Conservation (phyloP, 1,284 basidiomycete species). For the Phellopilus nigrolimitatus region DNA sequence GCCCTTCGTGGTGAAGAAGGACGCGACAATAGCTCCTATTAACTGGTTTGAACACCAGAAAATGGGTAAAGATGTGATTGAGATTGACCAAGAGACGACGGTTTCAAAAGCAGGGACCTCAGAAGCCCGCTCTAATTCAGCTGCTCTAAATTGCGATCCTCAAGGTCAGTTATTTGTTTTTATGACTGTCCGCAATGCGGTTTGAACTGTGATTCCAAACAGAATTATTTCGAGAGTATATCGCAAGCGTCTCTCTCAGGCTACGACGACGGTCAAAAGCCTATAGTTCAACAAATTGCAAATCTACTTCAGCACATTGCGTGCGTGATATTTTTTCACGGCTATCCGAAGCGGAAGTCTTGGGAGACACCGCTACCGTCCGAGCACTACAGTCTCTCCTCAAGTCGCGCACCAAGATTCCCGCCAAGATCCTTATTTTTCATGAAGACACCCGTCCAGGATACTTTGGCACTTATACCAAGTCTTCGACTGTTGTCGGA, state of each 20-base stretch:
- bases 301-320: slow-evolving; percentile 35
- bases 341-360: slow-evolving; percentile 72
- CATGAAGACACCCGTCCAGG: slow-evolving; percentile 73
- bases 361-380: slow-evolving; percentile 60
- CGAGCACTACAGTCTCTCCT: slow-evolving; percentile 52
- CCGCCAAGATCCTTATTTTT: slow-evolving; percentile 74
- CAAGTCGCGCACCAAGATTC: slow-evolving; percentile 51
- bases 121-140: neutral
- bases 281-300: slow-evolving; percentile 2
- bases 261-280: neutral
- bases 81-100: slow-evolving; percentile 47
- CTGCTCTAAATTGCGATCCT: neutral
- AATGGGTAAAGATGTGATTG: slow-evolving; percentile 43
- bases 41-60: slow-evolving; percentile 56
- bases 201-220: neutral
- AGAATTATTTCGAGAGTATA: slow-evolving; percentile 4
- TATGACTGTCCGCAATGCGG: neutral
- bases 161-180: slow-evolving; percentile 6
- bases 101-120: slow-evolving; percentile 15
- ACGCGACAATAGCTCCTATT: slow-evolving; percentile 59
- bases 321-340: slow-evolving; percentile 52
- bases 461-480: slow-evolving; percentile 85
- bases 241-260: slow-evolving; percentile 4
- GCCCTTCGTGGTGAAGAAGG: slow-evolving; percentile 73
- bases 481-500: slow-evolving; percentile 62